Evolutionary conservation across 2,329 filamentous ascomycete species (phyloP).

Genomic region (Calonectria crousiana): DNA sequence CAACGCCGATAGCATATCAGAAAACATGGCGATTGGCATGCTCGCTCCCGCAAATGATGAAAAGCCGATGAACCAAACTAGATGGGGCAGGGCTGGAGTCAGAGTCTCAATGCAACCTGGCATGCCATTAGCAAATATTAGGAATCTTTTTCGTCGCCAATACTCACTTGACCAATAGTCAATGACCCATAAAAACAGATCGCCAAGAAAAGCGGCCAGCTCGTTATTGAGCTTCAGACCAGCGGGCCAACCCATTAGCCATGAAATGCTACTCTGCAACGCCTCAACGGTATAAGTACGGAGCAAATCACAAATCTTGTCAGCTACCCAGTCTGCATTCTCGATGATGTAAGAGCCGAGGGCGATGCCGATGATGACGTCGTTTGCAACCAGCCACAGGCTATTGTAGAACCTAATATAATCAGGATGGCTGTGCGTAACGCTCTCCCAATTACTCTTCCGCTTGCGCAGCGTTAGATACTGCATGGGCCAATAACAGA

Average conservation of each 20-base stretch:
- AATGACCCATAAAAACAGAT: constrained; percentile 98
- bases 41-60: constrained; percentile 96
- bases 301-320: constrained; percentile 81
- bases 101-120: constrained; percentile 82
- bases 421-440: constrained; percentile 94
- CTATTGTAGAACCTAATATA: constrained; percentile 99
- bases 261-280: constrained; percentile 88
- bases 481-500: constrained; percentile 99
- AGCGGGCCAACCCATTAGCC: constrained; percentile 96
- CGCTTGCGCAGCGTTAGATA: constrained; percentile 91
- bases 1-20: constrained; percentile 89
- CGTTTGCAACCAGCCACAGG: constrained; percentile 97
- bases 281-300: constrained; percentile 89
- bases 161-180: constrained; percentile 91
- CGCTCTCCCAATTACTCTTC: constrained; percentile 94
- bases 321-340: constrained; percentile 86
- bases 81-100: constrained; percentile 82
- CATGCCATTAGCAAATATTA: constrained; percentile 36
- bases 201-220: constrained; percentile 91
- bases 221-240: constrained; percentile 96
- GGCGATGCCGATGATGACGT: constrained; percentile 98
- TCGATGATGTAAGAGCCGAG: constrained; percentile 97
- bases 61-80: constrained; percentile 94
- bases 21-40: constrained; percentile 96
- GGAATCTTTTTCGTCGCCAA: not conserved